Conservation (phyloP, 2,329 filamentous ascomycete genomes). For the Aspergillus sp. region DNA sequence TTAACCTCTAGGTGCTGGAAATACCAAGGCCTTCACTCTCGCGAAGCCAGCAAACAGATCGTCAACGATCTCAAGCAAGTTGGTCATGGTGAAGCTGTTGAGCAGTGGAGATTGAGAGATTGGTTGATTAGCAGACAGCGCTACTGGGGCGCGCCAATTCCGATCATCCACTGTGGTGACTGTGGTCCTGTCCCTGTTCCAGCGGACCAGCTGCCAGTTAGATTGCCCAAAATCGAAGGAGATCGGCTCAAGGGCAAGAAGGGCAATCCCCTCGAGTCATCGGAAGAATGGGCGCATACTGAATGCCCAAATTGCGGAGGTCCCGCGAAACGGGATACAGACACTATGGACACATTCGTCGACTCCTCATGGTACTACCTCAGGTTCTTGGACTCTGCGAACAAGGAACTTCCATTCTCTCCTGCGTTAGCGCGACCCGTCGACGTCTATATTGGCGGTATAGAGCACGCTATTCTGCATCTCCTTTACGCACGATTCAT, state of each 20-base stretch:
- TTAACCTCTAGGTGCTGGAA: constrained; percentile 63
- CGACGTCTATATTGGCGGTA: constrained; percentile 82
- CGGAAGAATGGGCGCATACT: constrained; percentile 69
- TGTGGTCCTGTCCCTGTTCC: constrained; percentile 80
- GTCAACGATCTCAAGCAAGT: constrained; percentile 48
- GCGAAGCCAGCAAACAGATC: constrained; percentile 58
- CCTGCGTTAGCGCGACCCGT: constrained; percentile 62
- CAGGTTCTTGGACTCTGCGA: constrained; percentile 69
- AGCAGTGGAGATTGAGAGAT: constrained; percentile 77
- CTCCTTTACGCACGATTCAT: constrained; percentile 86
- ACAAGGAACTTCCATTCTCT: constrained; percentile 58
- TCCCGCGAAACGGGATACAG: constrained; percentile 74
- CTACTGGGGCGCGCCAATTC: constrained; percentile 89
- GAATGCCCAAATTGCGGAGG: constrained; percentile 66
- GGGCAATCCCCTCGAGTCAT: constrained; percentile 72
- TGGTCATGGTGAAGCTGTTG: constrained; percentile 56
- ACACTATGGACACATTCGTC: constrained; percentile 96
- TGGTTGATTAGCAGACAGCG: constrained; percentile 90
- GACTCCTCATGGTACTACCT: constrained; percentile 94
- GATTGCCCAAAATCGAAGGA: constrained; percentile 63
- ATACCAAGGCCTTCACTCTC: constrained; percentile 61
- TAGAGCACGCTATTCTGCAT: constrained; percentile 88
- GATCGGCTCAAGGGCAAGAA: constrained; percentile 65
- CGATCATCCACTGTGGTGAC: constrained; percentile 72
- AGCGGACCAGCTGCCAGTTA: constrained; percentile 68